Percentiles rank a stretch among this genome's conserved stretches.
phyloP scores from a whole-genome alignment of 345 rosid genomes.

The Salix koriyanagi region DNA sequence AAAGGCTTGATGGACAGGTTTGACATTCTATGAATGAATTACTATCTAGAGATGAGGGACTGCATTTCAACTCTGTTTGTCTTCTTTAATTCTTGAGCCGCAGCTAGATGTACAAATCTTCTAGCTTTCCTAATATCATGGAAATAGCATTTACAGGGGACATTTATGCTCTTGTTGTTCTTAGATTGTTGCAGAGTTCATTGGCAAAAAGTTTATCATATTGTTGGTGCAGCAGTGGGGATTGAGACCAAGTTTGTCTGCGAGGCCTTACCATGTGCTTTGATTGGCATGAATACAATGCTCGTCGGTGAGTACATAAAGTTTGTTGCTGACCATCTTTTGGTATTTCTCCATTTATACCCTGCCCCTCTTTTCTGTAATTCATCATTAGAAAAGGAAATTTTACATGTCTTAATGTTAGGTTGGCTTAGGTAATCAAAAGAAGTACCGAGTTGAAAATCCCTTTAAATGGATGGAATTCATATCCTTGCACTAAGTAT shows the following conservation, averaged over 20 bases:
- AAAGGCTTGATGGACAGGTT: constrained; percentile 91
- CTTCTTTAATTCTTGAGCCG: constrained; percentile 29
- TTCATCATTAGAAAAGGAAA: background rate
- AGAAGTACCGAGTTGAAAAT: constrained; percentile 60
- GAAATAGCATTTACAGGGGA: background rate
- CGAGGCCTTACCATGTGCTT: constrained; percentile 84
- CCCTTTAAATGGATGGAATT: constrained; percentile 99
- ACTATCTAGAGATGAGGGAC: constrained; percentile 88
- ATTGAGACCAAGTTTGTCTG: constrained; percentile 86
- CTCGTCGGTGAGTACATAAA: constrained; percentile 92
- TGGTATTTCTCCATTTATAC: constrained; percentile 43
- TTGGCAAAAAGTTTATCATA: constrained; percentile 54
- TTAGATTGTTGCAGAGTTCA: constrained; percentile 54
- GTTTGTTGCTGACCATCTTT: constrained; percentile 78
- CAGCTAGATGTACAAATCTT: background rate
- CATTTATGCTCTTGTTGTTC: background rate
- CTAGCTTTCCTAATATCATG: background rate
- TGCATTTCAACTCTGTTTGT: constrained; percentile 94
- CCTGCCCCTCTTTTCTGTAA: background rate
- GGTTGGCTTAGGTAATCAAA: constrained; percentile 66
- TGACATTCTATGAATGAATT: constrained; percentile 87
- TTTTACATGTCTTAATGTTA: constrained; percentile 16
- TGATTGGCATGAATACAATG: constrained; percentile 78
- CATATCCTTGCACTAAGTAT: constrained; percentile 83
- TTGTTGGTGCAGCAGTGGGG: constrained; percentile 76